Evolutionary conservation across 441 rosid species (phyloP).

Genomic region (Francoa sonchifolia): DNA sequence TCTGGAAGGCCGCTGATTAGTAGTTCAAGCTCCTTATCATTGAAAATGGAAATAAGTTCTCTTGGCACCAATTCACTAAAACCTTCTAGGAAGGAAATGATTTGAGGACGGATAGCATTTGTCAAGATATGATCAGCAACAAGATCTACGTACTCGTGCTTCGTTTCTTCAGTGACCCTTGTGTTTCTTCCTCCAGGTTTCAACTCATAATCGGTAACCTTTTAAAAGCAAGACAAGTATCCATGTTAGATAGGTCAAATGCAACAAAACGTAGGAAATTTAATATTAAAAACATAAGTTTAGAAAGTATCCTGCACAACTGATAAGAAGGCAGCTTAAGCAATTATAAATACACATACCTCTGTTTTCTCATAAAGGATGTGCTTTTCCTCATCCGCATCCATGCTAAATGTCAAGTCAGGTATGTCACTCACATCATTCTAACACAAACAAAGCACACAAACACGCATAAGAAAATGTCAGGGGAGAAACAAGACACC

Average conservation of each 20-base stretch:
- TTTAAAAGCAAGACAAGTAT: constrained; percentile 2
- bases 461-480: background rate
- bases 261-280: background rate
- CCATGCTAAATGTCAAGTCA: constrained; percentile 96
- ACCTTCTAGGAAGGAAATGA: constrained; percentile 81
- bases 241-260: background rate
- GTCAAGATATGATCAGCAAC: constrained; percentile 94
- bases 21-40: constrained; percentile 97
- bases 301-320: too few relatives aligned
- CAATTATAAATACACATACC: constrained; percentile 24
- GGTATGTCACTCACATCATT: constrained; percentile 79
- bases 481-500: background rate
- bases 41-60: constrained; percentile 79
- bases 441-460: constrained; percentile 28
- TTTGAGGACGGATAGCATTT: constrained; percentile 95
- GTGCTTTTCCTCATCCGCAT: constrained; percentile 96
- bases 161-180: constrained; percentile 93
- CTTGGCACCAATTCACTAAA: constrained; percentile 68
- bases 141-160: constrained; percentile 93
- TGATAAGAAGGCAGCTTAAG: background rate
- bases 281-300: too few relatives aligned
- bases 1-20: constrained; percentile 98
- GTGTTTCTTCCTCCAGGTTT: constrained; percentile 93
- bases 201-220: constrained; percentile 98
- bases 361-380: constrained; percentile 90